phyloP scores from a whole-genome alignment of 2,329 filamentous ascomycete species.

The Zymoseptoria pseudotritici region DNA sequence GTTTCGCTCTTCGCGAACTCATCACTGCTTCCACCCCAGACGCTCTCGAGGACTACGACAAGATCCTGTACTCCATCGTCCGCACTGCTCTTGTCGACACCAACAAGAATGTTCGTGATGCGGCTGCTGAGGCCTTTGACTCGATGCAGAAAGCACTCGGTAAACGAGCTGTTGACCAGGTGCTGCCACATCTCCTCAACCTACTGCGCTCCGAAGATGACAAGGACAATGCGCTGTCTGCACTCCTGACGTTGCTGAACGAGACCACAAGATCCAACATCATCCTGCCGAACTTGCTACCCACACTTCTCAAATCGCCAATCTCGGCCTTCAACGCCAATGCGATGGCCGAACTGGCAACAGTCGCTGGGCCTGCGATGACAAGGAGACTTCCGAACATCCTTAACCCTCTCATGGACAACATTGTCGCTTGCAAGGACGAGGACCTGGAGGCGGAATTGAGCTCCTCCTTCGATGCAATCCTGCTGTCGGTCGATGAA shows the following conservation, averaged over 20 bases:
- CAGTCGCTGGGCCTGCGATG: conserved; percentile 86
- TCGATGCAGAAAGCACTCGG: conserved; percentile 87
- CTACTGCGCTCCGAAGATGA: conserved; percentile 79
- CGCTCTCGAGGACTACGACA: conserved; percentile 86
- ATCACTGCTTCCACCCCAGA: conserved; percentile 84
- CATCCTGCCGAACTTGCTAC: conserved; percentile 91
- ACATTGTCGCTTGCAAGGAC: conserved; percentile 70
- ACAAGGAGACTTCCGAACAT: conserved; percentile 82
- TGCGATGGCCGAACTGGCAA: conserved; percentile 83
- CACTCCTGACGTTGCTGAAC: conserved; percentile 86
- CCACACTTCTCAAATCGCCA: conserved; percentile 80
- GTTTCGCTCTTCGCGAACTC: conserved; percentile 87
- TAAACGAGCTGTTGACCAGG: conserved; percentile 91
- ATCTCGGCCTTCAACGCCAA: conserved; percentile 93
- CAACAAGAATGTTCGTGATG: conserved; percentile 83
- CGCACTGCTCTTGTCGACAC: conserved; percentile 86
- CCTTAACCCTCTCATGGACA: conserved; percentile 90
- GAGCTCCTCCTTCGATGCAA: conserved; percentile 74
- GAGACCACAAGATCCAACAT: conserved; percentile 92
- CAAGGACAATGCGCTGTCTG: conserved; percentile 85
- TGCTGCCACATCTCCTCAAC: conserved; percentile 83
- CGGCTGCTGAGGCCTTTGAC: conserved; percentile 94
- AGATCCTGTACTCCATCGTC: conserved; percentile 88
- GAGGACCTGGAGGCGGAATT: conserved; percentile 68
- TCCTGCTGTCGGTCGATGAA: conserved; percentile 88